phyloP scores from a whole-genome alignment of 2,329 filamentous ascomycete species.

The Fusarium keratoplasticum region DNA sequence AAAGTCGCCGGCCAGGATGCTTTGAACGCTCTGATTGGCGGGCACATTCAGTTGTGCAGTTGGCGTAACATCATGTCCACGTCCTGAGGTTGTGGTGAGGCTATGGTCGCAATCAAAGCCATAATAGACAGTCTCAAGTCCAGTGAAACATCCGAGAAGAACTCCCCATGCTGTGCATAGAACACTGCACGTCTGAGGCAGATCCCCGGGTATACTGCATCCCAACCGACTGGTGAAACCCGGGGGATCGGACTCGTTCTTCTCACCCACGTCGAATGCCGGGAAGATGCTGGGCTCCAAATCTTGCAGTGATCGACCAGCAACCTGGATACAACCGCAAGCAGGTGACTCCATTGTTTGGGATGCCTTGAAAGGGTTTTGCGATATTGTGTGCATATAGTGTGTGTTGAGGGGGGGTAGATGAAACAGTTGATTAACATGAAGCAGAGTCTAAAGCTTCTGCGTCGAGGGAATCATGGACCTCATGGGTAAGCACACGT shows the following conservation, averaged over 20 bases:
- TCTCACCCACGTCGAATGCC: constrained; percentile 31
- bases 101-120: constrained; percentile 25
- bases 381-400: constrained; percentile 1
- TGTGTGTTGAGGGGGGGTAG: background rate
- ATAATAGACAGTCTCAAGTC: constrained; percentile 35
- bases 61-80: background rate
- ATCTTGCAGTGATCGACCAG: constrained; percentile 12
- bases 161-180: constrained; percentile 30
- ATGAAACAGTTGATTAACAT: background rate
- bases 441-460: background rate
- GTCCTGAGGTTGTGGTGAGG: background rate
- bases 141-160: constrained; percentile 37
- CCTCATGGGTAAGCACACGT: background rate
- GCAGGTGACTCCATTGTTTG: constrained; percentile 11
- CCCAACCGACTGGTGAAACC: background rate
- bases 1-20: background rate
- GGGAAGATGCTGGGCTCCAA: constrained; percentile 36
- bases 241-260: constrained; percentile 4
- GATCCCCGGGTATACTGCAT: background rate
- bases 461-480: constrained; percentile 6
- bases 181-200: constrained; percentile 10
- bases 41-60: constrained; percentile 3
- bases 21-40: constrained; percentile 10
- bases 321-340: constrained; percentile 15
- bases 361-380: background rate